phyloP scores from a whole-genome alignment of 768 basidiomycete genomes.

The Mycena sanguinolenta region DNA sequence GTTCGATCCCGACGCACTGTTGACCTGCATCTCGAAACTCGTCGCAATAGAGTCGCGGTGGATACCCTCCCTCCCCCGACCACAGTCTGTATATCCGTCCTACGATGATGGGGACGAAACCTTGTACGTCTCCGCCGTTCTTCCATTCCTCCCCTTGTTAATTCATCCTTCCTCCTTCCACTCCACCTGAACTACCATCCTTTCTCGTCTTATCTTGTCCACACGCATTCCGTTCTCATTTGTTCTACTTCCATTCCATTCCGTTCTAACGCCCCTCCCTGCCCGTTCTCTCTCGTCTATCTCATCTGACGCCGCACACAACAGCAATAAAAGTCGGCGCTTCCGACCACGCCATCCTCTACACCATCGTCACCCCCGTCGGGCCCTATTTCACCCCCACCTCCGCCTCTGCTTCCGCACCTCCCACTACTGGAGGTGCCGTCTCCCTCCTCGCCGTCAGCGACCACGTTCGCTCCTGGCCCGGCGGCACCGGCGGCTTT shows the following conservation, averaged over 20 bases:
- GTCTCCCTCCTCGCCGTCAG: conserved; percentile 57
- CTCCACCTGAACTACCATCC: conserved; percentile 57
- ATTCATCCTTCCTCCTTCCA: conserved; percentile 45
- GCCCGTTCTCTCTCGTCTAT: too few relatives aligned
- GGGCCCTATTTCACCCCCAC: conserved; percentile 80
- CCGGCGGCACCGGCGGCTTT: conserved; percentile 80
- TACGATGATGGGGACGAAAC: conserved; percentile 73
- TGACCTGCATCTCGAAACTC: conserved; percentile 82
- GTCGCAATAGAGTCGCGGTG: conserved; percentile 81
- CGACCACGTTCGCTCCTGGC: conserved; percentile 62
- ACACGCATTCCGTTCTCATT: too few relatives aligned
- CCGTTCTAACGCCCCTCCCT: too few relatives aligned
- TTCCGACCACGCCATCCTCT: conserved; percentile 81
- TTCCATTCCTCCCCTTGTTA: too few relatives aligned
- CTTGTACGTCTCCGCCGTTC: conserved; percentile 49
- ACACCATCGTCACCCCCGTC: conserved; percentile 77
- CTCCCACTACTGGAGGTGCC: conserved; percentile 42
- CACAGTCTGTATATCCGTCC: conserved; percentile 92
- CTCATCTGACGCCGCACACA: too few relatives aligned
- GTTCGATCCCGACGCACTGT: conserved; percentile 78
- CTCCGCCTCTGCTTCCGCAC: not conserved
- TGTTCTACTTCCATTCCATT: too few relatives aligned
- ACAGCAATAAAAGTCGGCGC: conserved; percentile 72
- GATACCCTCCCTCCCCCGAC: conserved; percentile 81
- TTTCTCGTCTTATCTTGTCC: too few relatives aligned